These are phyloP conservation scores for Xylaria sp. DNA, from an alignment of 2,329 filamentous ascomycete species.

Conservation along the genomic window DNA sequence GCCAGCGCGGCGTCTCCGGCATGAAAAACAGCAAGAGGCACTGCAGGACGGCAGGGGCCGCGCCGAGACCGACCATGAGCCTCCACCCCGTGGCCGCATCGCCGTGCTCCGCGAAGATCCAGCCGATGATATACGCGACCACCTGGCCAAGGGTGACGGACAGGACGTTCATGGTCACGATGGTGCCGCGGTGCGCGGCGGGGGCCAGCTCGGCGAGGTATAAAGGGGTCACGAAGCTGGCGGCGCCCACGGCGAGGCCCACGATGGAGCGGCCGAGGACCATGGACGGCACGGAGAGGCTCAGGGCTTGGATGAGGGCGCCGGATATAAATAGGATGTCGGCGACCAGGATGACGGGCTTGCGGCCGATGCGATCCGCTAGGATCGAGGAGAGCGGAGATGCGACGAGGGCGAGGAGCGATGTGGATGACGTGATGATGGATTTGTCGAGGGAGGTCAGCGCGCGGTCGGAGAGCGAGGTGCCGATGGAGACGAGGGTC, in stretches of 20 bases:
- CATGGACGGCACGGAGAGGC: constrained; percentile 70
- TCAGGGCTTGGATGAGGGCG: constrained; percentile 72
- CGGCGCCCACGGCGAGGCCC: constrained; percentile 77
- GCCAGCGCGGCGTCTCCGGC: constrained; percentile 90
- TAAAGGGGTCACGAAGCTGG: constrained; percentile 84
- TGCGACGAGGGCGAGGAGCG: constrained; percentile 71
- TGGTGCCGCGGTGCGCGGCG: constrained; percentile 76
- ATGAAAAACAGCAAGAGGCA: constrained; percentile 74
- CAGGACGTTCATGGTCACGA: constrained; percentile 84
- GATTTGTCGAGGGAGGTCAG: constrained; percentile 75
- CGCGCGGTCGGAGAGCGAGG: constrained; percentile 65
- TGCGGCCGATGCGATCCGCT: constrained; percentile 71
- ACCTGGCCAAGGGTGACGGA: constrained; percentile 92
- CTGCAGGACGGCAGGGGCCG: constrained; percentile 79
- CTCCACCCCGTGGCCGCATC: constrained; percentile 75
- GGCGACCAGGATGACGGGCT: constrained; percentile 70
- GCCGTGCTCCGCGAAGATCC: constrained; percentile 72
- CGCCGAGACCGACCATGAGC: constrained; percentile 91
- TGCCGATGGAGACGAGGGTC: constrained; percentile 72
- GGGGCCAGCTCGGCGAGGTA: constrained; percentile 91
- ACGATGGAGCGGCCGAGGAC: constrained; percentile 75
- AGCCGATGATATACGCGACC: constrained; percentile 86
- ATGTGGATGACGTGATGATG: constrained; percentile 76
- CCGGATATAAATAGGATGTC: constrained; percentile 76
- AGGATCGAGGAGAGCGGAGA: constrained; percentile 74